These are phyloP conservation scores for Penicillium vulpinum DNA, from an alignment of 2,329 filamentous ascomycete genomes.

Conservation along the genomic window DNA sequence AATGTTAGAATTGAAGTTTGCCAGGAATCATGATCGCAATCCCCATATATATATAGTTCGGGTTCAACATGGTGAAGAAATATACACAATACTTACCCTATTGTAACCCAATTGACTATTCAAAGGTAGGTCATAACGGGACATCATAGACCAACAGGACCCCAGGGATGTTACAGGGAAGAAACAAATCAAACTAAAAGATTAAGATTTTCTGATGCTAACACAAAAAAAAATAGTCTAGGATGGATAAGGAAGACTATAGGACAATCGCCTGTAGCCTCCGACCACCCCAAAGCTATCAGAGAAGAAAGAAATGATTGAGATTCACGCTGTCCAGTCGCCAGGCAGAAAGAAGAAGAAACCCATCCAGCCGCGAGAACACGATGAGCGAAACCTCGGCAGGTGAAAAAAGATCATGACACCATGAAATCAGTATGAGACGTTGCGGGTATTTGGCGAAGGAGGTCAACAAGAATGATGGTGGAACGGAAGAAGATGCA, in stretches of 20 bases:
- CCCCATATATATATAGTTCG: background rate
- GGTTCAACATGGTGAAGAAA: background rate
- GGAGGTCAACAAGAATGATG: slow-evolving; percentile 11
- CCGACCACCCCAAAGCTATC: background rate
- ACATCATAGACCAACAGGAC: background rate
- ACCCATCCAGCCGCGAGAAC: slow-evolving; percentile 9
- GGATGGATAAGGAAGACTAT: background rate
- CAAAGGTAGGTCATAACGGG: too few relatives aligned
- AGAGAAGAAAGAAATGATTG: background rate
- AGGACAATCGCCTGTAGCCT: background rate
- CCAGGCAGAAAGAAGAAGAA: slow-evolving; percentile 2
- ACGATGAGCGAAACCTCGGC: slow-evolving; percentile 14
- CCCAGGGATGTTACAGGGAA: background rate
- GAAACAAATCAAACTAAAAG: background rate
- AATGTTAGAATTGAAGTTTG: background rate
- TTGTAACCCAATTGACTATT: background rate
- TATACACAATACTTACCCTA: background rate
- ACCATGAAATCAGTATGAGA: slow-evolving; percentile 26
- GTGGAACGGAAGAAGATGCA: slow-evolving; percentile 19
- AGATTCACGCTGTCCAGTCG: slow-evolving; percentile 11
- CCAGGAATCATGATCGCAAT: background rate
- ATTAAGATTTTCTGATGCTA: slow-evolving; percentile 6
- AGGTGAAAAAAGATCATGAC: slow-evolving; percentile 16
- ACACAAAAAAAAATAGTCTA: slow-evolving; percentile 1
- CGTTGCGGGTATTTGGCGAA: slow-evolving; percentile 24